phyloP scores from a whole-genome alignment of 306 rosid species.

The Hippophae gyantsensis region DNA sequence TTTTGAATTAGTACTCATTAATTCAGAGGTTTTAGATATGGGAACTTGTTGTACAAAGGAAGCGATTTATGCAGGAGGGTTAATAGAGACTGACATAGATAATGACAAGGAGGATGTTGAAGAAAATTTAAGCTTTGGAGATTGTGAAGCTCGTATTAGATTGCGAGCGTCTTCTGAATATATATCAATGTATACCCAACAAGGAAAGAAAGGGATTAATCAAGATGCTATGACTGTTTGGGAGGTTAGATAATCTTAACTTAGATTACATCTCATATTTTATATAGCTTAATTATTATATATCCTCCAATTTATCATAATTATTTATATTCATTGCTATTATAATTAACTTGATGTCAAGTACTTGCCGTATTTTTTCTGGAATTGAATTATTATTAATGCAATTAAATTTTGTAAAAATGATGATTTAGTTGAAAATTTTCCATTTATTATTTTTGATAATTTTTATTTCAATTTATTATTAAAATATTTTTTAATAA shows the following conservation, averaged over 20 bases:
- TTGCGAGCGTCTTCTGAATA: slow-evolving; percentile 39
- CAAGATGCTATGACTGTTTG: slow-evolving; percentile 89
- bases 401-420: too few species aligned
- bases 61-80: slow-evolving; percentile 14
- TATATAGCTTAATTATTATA: slow-evolving; percentile 5
- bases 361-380: neutral
- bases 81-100: slow-evolving; percentile 11
- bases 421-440: too few species aligned
- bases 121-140: slow-evolving; percentile 20
- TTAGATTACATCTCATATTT: neutral
- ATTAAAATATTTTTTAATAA: too few species aligned
- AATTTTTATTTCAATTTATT: too few species aligned
- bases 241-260: slow-evolving; percentile 50
- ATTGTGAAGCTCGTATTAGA: slow-evolving; percentile 38
- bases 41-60: slow-evolving; percentile 54
- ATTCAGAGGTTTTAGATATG: slow-evolving; percentile 24
- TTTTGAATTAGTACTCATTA: neutral
- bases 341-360: neutral
- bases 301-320: neutral
- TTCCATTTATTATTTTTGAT: too few species aligned
- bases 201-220: slow-evolving; percentile 75
- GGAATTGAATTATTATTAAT: too few species aligned
- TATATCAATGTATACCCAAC: slow-evolving; percentile 63
- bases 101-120: slow-evolving; percentile 13
- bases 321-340: neutral